phyloP scores from a whole-genome alignment of 106 monocot species.

The Allium sativum region DNA sequence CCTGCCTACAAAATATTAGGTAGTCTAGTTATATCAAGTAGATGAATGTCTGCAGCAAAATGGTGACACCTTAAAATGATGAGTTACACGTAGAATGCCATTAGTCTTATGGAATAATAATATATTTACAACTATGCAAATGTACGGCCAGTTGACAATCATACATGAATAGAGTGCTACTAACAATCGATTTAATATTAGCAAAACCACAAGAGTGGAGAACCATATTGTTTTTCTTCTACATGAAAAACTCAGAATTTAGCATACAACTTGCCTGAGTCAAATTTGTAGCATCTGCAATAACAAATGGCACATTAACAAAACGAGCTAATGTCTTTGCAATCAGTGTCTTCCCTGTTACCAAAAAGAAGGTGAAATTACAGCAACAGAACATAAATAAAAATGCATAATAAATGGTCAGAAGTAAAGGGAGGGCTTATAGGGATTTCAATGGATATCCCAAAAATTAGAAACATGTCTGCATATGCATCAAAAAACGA shows the following conservation, averaged over 20 bases:
- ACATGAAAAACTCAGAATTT: neutral
- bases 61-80: neutral
- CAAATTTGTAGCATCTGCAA: conserved; percentile 93
- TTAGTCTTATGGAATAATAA: too few relatives aligned
- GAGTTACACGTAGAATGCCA: too few relatives aligned
- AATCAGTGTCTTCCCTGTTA: conserved; percentile 94
- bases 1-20: conserved; percentile 60
- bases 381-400: neutral
- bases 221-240: too few relatives aligned
- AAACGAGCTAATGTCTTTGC: conserved; percentile 94
- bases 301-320: conserved; percentile 99
- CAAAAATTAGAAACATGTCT: conserved; percentile 8
- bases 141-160: too few relatives aligned
- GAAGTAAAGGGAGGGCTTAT: too few relatives aligned
- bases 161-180: too few relatives aligned
- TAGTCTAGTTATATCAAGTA: conserved; percentile 1
- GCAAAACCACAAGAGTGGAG: too few relatives aligned
- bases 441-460: too few relatives aligned
- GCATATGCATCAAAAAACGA: too few relatives aligned
- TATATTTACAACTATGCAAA: too few relatives aligned
- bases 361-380: conserved; percentile 15
- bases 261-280: conserved; percentile 58
- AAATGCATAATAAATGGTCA: too few relatives aligned
- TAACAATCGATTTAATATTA: too few relatives aligned
- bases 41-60: neutral